These are phyloP conservation scores for Paecilomyces niveus DNA, from an alignment of 2,329 filamentous ascomycete genomes.

Conservation along the genomic window DNA sequence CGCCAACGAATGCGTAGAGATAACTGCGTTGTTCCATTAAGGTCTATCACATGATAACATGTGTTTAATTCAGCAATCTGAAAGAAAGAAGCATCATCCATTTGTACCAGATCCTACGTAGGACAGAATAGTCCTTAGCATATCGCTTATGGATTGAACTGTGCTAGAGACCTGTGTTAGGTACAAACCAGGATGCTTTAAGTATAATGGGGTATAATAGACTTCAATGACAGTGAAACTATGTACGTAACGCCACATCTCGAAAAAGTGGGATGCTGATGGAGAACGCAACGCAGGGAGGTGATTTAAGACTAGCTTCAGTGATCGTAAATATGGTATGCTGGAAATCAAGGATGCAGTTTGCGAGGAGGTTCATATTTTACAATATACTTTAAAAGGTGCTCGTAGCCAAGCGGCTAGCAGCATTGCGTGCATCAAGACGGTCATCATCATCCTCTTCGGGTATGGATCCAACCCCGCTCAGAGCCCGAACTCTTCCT, in stretches of 20 bases:
- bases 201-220: background rate
- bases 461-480: conserved; percentile 36
- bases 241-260: background rate
- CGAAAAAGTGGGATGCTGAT: background rate
- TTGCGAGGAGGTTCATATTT: conserved; percentile 1
- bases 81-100: too few species aligned
- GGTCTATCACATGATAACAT: too few species aligned
- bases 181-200: too few species aligned
- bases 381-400: conserved; percentile 60
- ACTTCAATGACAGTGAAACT: background rate
- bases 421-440: conserved; percentile 91
- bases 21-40: too few species aligned
- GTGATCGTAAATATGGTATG: background rate
- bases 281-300: background rate
- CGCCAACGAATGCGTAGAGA: too few species aligned
- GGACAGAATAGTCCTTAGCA: background rate
- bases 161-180: too few species aligned
- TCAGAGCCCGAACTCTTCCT: conserved; percentile 42
- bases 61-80: too few species aligned
- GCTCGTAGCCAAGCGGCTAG: conserved; percentile 85
- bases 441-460: conserved; percentile 76
- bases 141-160: background rate
- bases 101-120: too few species aligned
- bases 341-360: background rate
- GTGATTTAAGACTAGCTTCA: background rate